Conservation (phyloP, 2,329 filamentous ascomycete species). For the Plectosphaerella cucumerina region DNA sequence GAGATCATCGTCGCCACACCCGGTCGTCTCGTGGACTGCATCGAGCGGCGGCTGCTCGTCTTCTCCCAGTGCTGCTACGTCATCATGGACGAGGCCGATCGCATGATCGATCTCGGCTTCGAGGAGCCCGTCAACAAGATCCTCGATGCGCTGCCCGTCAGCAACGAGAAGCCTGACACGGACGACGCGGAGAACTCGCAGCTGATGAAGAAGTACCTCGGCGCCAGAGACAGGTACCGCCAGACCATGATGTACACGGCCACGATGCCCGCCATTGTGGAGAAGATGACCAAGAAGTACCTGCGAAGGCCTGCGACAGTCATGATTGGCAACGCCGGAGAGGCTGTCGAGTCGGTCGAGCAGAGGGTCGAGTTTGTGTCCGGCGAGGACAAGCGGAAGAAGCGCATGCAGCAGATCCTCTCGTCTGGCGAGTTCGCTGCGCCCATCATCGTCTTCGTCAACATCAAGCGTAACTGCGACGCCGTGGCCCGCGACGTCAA, state of each 20-base stretch:
- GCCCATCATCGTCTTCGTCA: slow-evolving; percentile 98
- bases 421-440: slow-evolving; percentile 73
- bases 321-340: slow-evolving; percentile 88
- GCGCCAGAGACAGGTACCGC: slow-evolving; percentile 74
- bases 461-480: slow-evolving; percentile 99
- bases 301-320: slow-evolving; percentile 89
- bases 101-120: slow-evolving; percentile 98
- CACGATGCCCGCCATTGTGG: slow-evolving; percentile 89
- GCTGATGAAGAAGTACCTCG: slow-evolving; percentile 78
- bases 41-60: slow-evolving; percentile 87
- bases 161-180: slow-evolving; percentile 91
- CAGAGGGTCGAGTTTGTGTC: slow-evolving; percentile 89
- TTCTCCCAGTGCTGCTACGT: slow-evolving; percentile 96
- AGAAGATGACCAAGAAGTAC: slow-evolving; percentile 96
- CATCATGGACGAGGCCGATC: slow-evolving; percentile 99
- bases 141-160: slow-evolving; percentile 84
- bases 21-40: slow-evolving; percentile 93
- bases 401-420: slow-evolving; percentile 88
- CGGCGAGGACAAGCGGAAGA: slow-evolving; percentile 95
- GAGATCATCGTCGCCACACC: slow-evolving; percentile 99
- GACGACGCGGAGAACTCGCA: slow-evolving; percentile 84
- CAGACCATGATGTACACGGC: slow-evolving; percentile 99
- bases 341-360: slow-evolving; percentile 96
- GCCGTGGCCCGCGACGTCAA: slow-evolving; percentile 92
- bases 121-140: slow-evolving; percentile 98